These are phyloP conservation scores for Boletus barrowsii DNA, from an alignment of 768 basidiomycete genomes.

Conservation along the genomic window DNA sequence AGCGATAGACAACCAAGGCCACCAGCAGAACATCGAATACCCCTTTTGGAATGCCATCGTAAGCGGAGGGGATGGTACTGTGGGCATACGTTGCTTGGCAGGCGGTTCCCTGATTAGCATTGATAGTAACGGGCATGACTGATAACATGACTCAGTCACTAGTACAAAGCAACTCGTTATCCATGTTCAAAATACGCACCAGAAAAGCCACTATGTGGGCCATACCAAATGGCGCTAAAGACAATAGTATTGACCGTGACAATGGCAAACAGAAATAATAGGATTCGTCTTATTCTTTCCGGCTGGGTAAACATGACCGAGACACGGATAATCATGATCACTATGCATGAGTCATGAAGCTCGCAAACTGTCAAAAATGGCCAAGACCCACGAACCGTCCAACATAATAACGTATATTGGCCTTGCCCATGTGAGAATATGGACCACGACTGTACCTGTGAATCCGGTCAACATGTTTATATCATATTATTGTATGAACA, in stretches of 20 bases:
- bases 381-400: background rate
- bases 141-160: too few species aligned
- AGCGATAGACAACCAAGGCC: slow-evolving; percentile 7
- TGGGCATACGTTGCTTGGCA: background rate
- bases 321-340: slow-evolving; percentile 6
- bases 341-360: background rate
- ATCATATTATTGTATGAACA: background rate
- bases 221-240: background rate
- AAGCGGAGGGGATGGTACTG: background rate
- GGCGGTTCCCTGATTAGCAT: background rate
- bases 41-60: background rate
- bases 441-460: background rate
- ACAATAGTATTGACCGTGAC: background rate
- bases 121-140: too few species aligned
- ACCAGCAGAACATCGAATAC: slow-evolving; percentile 8
- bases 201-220: background rate
- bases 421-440: background rate
- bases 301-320: slow-evolving; percentile 13
- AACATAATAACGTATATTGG: background rate
- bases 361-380: background rate
- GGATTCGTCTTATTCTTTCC: background rate
- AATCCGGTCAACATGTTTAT: background rate
- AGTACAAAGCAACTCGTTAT: too few species aligned
- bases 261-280: slow-evolving; percentile 1
- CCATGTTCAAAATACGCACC: background rate